Base-by-base conservation (phyloP, 2,329 filamentous ascomycete genomes). In the Pestalotiopsis sp. region DNA sequence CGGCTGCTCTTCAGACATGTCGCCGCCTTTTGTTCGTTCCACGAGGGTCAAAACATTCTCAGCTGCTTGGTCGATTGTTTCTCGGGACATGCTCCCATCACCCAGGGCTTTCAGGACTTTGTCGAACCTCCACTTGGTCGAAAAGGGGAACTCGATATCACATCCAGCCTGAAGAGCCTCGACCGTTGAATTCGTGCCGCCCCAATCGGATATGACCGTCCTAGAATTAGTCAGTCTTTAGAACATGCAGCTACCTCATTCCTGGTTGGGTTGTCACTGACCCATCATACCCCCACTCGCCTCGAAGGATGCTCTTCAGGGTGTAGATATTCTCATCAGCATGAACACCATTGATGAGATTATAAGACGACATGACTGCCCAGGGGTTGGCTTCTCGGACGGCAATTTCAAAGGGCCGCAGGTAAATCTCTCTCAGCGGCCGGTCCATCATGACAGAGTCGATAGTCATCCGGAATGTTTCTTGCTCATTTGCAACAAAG, bases 341-440 rank as follows among this genome's bases (percentile, higher is more conserved):
- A 72, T 90, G 88, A 4, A 86, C 78, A 4, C 90, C 90, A 75
- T 92, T 92, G 72, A 92, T 79, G 38, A 90, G 81, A 73, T 92
- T 92, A 74, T 92, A 92, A 1, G 89, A 89, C 4, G 87, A 87
- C 90, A 92, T 92, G 59, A 92, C 78, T 4, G 89, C 89, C 89
- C 90, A 91, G 2, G 90, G 90, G 67, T 91, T 89, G 14, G 90
- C 88, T 72, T 92, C 89, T 59, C 90, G 84, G 52, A 93, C 83
- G 0, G 90, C 90, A 74, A 93, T 92, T 79, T 93, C 91, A 71
- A 93, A 93, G 0, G 91, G 91, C 60, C 90, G 88, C n/a, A 93
- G 85, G 72, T 93, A 93, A 0, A 93, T 82, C 75, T 93, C 91
- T 36, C 91, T 85, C 36, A 93, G 80, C 2, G 90, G 84, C 45